Base-by-base conservation (phyloP, 345 rosid genomes). In the Aquilaria malaccensis region DNA sequence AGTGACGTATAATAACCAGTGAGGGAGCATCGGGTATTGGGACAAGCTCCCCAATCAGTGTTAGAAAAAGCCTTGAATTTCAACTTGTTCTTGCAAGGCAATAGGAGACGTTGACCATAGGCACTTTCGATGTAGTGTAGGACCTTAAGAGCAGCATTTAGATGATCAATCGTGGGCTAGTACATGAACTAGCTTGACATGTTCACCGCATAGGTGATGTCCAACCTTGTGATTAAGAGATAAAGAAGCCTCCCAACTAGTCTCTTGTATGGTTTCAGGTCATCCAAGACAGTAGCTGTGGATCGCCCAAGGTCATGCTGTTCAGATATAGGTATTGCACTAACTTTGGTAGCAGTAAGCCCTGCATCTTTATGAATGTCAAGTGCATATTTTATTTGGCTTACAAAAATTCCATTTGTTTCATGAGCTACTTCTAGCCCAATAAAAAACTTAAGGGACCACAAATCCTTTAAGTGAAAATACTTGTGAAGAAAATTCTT, bases 31-130 rank as follows among this genome's bases (percentile, higher is more conserved):
- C 67, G 43, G 0, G 56, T 51, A 10, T 33, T 4, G 1, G 62
- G 67, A 49, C 67, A 68, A 0, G 58, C n/a, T 1, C 59, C 62
- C 63, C 63, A 58, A 50, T 69, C 64, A 1, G 60, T 29, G 13
- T 69, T 68, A 22, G 12, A 50, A 52, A 58, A 69, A 11, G 53
- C 62, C 4, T 11, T 6, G 0, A 56, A 30, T 2, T 33, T 54
- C 30, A 11, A n/a, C 7, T 14, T 7, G 15, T 6, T n/a, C 1
- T 41, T 10, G 1, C 32, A 13, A 11, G 52, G 13, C 5, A 57
- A 32, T 2, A 63, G 9, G 10, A 50, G 37, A 2, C 65, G 50
- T 45, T 59, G 56, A 2, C 56, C 61, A 13, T 46, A 64, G 2
- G 13, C 10, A 45, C 1, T 0, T 7, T 43, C 52, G 1, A 53